Conservation (phyloP, 164 flowering plant species). For the Chimonanthus praecox region DNA sequence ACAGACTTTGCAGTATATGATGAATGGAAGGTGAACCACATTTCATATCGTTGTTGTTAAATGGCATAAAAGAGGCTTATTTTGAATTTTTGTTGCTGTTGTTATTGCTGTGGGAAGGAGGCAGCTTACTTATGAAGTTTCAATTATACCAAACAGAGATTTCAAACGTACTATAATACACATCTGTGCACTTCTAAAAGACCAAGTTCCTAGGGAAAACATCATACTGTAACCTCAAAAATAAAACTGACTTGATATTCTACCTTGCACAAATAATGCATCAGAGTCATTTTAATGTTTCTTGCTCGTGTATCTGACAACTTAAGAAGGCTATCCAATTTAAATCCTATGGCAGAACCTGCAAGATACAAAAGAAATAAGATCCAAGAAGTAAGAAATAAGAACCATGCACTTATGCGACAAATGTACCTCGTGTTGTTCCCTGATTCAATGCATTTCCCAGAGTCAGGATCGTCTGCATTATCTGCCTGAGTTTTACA, state of each 20-base stretch:
- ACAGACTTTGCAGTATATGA: too few species aligned
- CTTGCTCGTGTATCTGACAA: conserved; percentile 97
- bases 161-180: not conserved
- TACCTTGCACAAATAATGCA: conserved; percentile 99
- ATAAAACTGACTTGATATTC: not conserved
- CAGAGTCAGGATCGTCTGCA: conserved; percentile 93
- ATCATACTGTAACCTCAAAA: too few species aligned
- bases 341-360: conserved; percentile 99
- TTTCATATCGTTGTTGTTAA: too few species aligned
- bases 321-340: conserved; percentile 96
- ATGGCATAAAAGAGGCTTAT: too few species aligned
- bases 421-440: conserved; percentile 75
- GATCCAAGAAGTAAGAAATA: not conserved
- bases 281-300: conserved; percentile 93
- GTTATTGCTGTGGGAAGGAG: too few species aligned
- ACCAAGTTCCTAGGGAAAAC: too few species aligned
- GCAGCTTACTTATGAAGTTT: too few species aligned
- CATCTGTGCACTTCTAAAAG: not conserved
- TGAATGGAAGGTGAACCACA: too few species aligned
- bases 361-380: conserved; percentile 15
- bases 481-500: conserved; percentile 76
- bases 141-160: too few species aligned
- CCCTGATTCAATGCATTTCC: conserved; percentile 99
- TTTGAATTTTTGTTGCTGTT: too few species aligned
- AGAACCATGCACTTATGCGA: not conserved